A percentile compares a stretch with the other conserved stretches of the same genome.
These are phyloP conservation scores for Diaporthe citriasiana DNA, from an alignment of 2,329 filamentous ascomycete genomes.

Conservation along the genomic window DNA sequence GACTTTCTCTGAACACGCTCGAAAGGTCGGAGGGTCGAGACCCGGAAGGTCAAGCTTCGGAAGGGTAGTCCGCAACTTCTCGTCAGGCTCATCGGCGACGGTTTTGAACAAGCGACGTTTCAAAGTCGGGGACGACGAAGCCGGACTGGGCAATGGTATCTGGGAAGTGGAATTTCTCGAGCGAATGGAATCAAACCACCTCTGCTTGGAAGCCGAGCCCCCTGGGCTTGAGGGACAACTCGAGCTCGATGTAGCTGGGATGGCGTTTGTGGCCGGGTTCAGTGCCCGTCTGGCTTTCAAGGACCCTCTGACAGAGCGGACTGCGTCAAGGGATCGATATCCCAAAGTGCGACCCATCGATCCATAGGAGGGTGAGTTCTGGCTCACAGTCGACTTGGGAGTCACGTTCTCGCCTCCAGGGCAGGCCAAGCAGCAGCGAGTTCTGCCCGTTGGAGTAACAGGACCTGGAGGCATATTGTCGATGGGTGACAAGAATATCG, in stretches of 20 bases:
- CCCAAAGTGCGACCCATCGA: conserved; percentile 31
- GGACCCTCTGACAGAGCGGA: conserved; percentile 34
- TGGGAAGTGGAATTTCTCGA: conserved; percentile 35
- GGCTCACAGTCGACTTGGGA: conserved; percentile 17
- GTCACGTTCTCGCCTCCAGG: conserved; percentile 35
- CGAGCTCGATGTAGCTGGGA: not conserved
- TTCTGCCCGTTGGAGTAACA: conserved; percentile 11
- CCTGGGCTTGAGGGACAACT: conserved; percentile 28
- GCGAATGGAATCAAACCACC: conserved; percentile 38
- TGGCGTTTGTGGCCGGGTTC: conserved; percentile 36
- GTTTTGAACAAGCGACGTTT: conserved; percentile 25
- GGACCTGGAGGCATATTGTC: conserved; percentile 21
- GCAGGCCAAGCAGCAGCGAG: conserved; percentile 34
- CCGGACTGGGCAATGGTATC: conserved; percentile 32
- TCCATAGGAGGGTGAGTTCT: not conserved
- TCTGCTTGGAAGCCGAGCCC: conserved; percentile 34
- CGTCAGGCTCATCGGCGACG: not conserved
- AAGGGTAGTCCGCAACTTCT: conserved; percentile 5
- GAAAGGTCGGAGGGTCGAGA: conserved; percentile 24
- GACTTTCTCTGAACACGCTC: conserved; percentile 16
- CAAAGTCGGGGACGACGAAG: conserved; percentile 12
- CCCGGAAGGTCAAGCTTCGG: conserved; percentile 37
- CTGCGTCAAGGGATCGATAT: conserved; percentile 34
- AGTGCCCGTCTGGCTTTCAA: conserved; percentile 18
- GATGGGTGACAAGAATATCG: not conserved